Conservation (phyloP, 2,329 filamentous ascomycete genomes). For the Colletotrichum lupini region DNA sequence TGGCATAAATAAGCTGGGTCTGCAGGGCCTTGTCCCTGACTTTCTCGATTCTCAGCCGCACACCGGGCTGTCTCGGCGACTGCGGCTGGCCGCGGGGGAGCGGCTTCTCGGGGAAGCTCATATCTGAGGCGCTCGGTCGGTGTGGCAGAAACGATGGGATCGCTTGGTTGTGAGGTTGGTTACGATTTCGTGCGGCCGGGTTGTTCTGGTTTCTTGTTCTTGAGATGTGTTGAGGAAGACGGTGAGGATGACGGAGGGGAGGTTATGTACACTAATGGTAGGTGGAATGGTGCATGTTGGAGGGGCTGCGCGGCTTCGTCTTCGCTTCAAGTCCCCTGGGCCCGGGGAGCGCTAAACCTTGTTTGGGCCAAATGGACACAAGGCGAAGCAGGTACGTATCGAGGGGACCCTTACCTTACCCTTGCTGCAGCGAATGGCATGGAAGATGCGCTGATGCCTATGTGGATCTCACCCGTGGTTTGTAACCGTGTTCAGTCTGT, state of each 20-base stretch:
- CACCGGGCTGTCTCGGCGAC: conserved; percentile 28
- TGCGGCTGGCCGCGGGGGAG: conserved; percentile 34
- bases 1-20: conserved; percentile 70
- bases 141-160: background rate
- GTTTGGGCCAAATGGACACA: background rate
- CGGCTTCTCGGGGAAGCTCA: conserved; percentile 23
- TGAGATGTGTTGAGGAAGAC: background rate
- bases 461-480: conserved; percentile 2
- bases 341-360: conserved; percentile 11
- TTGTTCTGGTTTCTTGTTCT: background rate
- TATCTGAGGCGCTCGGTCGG: background rate
- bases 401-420: conserved; percentile 1
- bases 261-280: background rate
- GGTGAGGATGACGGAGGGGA: background rate
- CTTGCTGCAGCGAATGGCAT: conserved; percentile 17
- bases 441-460: conserved; percentile 3
- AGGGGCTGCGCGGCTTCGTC: conserved; percentile 14
- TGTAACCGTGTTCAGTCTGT: conserved; percentile 27
- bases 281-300: background rate
- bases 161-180: background rate
- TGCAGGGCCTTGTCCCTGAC: conserved; percentile 68
- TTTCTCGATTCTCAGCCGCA: conserved; percentile 56
- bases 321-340: conserved; percentile 8
- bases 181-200: background rate
- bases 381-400: conserved; percentile 6